Conservation (phyloP, 345 rosid species). For the Euphorbia lathyris region DNA sequence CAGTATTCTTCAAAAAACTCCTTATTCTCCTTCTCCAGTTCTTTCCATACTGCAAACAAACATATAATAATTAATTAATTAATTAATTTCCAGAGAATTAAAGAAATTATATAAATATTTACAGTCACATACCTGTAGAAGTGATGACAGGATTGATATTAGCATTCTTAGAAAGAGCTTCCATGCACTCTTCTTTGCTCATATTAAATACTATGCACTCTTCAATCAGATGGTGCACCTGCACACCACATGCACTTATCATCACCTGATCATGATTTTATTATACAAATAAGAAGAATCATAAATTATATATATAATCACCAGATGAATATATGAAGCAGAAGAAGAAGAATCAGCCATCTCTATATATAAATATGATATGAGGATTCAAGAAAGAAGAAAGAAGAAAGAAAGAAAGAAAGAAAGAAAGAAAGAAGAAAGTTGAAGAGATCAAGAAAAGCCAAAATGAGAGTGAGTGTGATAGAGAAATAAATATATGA, state of each 20-base stretch:
- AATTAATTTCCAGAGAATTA: background rate
- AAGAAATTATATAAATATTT: background rate
- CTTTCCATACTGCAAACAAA: slow-evolving; percentile 71
- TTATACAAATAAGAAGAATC: too few relatives aligned
- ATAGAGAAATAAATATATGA: slow-evolving; percentile 1
- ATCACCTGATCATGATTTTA: background rate
- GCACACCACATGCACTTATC: slow-evolving; percentile 45
- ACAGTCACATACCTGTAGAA: slow-evolving; percentile 60
- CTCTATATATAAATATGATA: background rate
- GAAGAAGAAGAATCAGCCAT: slow-evolving; percentile 27
- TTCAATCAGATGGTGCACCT: slow-evolving; percentile 95
- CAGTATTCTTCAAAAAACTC: slow-evolving; percentile 79
- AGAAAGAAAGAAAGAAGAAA: background rate
- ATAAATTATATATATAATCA: background rate
- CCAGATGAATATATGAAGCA: slow-evolving; percentile 30
- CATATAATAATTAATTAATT: background rate
- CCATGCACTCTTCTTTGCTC: slow-evolving; percentile 93
- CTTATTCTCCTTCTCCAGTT: slow-evolving; percentile 84
- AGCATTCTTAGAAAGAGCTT: slow-evolving; percentile 84
- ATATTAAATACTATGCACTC: slow-evolving; percentile 82
- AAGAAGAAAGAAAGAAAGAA: background rate
- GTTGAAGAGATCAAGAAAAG: slow-evolving; percentile 17
- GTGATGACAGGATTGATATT: slow-evolving; percentile 79
- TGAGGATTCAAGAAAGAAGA: background rate
- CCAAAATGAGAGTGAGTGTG: slow-evolving; percentile 2